These are phyloP conservation scores for Aquilaria agallochum DNA, from an alignment of 441 rosid species.

Conservation along the genomic window DNA sequence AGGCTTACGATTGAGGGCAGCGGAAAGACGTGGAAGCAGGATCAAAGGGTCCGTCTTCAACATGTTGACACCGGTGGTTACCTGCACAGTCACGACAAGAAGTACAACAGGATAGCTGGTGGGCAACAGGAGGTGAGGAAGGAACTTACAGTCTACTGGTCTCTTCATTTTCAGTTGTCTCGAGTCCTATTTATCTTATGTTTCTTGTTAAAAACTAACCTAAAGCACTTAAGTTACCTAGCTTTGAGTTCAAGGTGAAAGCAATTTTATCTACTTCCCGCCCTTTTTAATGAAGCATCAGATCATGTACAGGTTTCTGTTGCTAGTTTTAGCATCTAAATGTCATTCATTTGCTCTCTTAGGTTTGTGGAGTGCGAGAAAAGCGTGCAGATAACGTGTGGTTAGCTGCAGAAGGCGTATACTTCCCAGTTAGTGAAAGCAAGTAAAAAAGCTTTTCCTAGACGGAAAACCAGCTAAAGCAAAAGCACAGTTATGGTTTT, in stretches of 20 bases:
- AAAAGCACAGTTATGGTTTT: too few relatives aligned
- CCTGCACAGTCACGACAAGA: slow-evolving; percentile 96
- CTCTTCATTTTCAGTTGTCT: neutral
- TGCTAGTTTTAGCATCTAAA: neutral
- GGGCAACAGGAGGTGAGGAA: slow-evolving; percentile 97
- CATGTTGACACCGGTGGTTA: slow-evolving; percentile 93
- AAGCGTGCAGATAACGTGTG: slow-evolving; percentile 86
- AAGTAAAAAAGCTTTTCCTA: slow-evolving; percentile 23
- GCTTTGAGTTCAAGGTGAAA: too few relatives aligned
- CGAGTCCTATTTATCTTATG: too few relatives aligned
- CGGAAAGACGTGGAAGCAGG: slow-evolving; percentile 94
- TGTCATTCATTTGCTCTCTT: slow-evolving; percentile 14
- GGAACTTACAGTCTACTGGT: neutral
- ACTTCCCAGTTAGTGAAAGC: slow-evolving; percentile 71
- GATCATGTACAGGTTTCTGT: too few relatives aligned
- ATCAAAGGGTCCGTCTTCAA: slow-evolving; percentile 85
- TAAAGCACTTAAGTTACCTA: too few relatives aligned
- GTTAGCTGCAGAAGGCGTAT: slow-evolving; percentile 97
- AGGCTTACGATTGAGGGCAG: slow-evolving; percentile 87
- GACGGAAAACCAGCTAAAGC: too few relatives aligned
- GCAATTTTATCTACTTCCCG: too few relatives aligned
- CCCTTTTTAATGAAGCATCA: too few relatives aligned
- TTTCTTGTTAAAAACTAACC: too few relatives aligned
- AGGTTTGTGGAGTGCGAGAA: slow-evolving; percentile 91
- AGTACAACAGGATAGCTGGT: slow-evolving; percentile 90